Conservation (phyloP, 2,329 filamentous ascomycete genomes). For the Pseudocercospora macadamiae region DNA sequence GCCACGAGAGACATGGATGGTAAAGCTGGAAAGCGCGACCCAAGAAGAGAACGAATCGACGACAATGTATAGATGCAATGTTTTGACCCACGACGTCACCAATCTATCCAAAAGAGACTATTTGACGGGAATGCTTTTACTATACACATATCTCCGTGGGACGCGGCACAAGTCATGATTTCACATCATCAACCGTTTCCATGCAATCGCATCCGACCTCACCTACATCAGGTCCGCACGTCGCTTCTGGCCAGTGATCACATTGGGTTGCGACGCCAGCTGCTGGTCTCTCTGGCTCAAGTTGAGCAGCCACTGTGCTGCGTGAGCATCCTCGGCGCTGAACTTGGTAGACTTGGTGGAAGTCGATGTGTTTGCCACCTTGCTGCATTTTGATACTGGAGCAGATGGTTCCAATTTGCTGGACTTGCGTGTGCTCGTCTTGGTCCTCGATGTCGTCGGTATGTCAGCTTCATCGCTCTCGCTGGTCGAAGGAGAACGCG, state of each 20-base stretch:
- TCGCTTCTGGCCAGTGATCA: slow-evolving; percentile 16
- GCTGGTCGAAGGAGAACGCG: slow-evolving; percentile 16
- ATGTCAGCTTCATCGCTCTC: slow-evolving; percentile 28
- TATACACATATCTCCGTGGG: too few species aligned
- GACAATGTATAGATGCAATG: too few species aligned
- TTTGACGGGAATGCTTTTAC: too few species aligned
- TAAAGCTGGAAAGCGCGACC: too few species aligned
- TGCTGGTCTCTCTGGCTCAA: slow-evolving; percentile 28
- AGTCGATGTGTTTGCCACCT: background rate
- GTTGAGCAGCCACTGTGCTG: slow-evolving; percentile 32
- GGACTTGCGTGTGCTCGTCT: slow-evolving; percentile 4
- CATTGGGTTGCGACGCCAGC: slow-evolving; percentile 19
- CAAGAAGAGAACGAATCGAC: too few species aligned
- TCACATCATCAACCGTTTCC: too few species aligned
- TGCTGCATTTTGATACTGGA: background rate
- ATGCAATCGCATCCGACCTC: background rate
- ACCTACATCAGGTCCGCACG: slow-evolving; percentile 11
- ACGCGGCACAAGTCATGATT: background rate
- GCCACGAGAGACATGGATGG: too few species aligned
- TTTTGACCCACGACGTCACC: too few species aligned
- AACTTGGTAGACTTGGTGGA: slow-evolving; percentile 11
- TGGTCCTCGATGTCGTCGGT: slow-evolving; percentile 11
- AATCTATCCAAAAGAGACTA: too few species aligned
- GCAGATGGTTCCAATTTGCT: background rate
- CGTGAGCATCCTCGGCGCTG: slow-evolving; percentile 27